Evolutionary conservation across 108 stramenopile genomes (phyloP).

Genomic region (Nitzschia palea): DNA sequence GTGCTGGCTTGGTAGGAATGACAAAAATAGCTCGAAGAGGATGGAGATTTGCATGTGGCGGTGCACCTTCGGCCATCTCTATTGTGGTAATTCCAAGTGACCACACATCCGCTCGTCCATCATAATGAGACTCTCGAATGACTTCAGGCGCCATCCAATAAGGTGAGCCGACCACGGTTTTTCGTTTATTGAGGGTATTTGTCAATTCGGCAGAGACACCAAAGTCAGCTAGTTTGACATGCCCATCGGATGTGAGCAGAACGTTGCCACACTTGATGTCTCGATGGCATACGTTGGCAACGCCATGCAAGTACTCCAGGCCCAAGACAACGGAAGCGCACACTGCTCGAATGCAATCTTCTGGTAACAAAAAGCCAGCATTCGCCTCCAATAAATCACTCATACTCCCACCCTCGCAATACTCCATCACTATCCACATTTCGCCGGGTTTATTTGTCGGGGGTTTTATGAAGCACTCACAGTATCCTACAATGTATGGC

Average conservation of each 20-base stretch:
- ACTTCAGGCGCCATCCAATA: slow-evolving; percentile 99
- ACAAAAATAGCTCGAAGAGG: slow-evolving; percentile 88
- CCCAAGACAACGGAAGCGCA: slow-evolving; percentile 87
- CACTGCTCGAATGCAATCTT: slow-evolving; percentile 84
- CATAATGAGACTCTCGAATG: slow-evolving; percentile 93
- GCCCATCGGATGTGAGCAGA: slow-evolving; percentile 82
- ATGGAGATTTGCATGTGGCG: slow-evolving; percentile 96
- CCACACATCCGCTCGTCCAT: slow-evolving; percentile 98
- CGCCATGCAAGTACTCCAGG: slow-evolving; percentile 88
- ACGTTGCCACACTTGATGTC: slow-evolving; percentile 97
- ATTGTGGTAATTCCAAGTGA: slow-evolving; percentile 95
- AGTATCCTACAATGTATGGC: slow-evolving; percentile 87
- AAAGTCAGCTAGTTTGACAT: slow-evolving; percentile 93
- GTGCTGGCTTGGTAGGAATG: slow-evolving; percentile 87
- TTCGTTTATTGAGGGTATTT: slow-evolving; percentile 93
- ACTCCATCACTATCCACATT: slow-evolving; percentile 97
- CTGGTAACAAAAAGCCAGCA: slow-evolving; percentile 62
- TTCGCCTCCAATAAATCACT: slow-evolving; percentile 82
- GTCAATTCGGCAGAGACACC: slow-evolving; percentile 92
- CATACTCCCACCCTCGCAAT: slow-evolving; percentile 87
- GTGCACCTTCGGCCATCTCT: slow-evolving; percentile 97
- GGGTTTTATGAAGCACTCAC: slow-evolving; percentile 76
- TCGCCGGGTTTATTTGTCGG: slow-evolving; percentile 44
- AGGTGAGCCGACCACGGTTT: slow-evolving; percentile 97
- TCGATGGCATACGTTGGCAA: slow-evolving; percentile 88